A percentile compares a stretch with the other conserved stretches of the same genome.
Conservation (phyloP, 306 rosid genomes). For the Quercus suber region DNA sequence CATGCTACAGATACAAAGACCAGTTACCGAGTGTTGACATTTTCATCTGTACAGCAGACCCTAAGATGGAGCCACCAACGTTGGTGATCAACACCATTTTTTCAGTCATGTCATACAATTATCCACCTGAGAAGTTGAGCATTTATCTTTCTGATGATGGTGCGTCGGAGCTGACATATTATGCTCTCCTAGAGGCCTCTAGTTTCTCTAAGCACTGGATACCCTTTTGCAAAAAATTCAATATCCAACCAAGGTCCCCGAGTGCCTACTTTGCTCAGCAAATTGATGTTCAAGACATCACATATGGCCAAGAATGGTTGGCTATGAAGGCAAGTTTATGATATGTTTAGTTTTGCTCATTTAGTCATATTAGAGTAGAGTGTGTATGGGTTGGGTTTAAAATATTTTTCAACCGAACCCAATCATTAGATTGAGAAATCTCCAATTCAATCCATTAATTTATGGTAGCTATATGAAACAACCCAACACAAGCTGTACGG, state of each 20-base stretch:
- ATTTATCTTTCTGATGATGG: constrained; percentile 77
- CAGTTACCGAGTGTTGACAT: constrained; percentile 50
- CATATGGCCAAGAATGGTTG: constrained; percentile 25
- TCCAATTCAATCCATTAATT: no score
- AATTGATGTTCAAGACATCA: not conserved
- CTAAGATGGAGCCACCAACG: constrained; percentile 58
- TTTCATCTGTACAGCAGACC: constrained; percentile 80
- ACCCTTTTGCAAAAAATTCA: constrained; percentile 60
- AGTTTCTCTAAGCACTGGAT: constrained; percentile 56
- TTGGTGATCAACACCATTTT: constrained; percentile 66
- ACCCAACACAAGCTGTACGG: no score
- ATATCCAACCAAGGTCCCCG: constrained; percentile 53
- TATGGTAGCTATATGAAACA: no score
- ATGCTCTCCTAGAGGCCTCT: constrained; percentile 58
- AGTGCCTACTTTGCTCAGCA: constrained; percentile 46
- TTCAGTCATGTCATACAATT: constrained; percentile 50
- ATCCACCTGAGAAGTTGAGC: constrained; percentile 52
- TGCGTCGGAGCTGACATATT: constrained; percentile 60
- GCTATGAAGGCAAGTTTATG: constrained; percentile 36
- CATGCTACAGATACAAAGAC: constrained; percentile 42
- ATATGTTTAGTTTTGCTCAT: not conserved
- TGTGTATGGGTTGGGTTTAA: no score
- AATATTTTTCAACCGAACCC: no score
- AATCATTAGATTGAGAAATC: no score
- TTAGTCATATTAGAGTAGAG: no score